These are phyloP conservation scores for Musa balbisiana DNA, from an alignment of 202 grass and related monocot genomes.

Conservation along the genomic window DNA sequence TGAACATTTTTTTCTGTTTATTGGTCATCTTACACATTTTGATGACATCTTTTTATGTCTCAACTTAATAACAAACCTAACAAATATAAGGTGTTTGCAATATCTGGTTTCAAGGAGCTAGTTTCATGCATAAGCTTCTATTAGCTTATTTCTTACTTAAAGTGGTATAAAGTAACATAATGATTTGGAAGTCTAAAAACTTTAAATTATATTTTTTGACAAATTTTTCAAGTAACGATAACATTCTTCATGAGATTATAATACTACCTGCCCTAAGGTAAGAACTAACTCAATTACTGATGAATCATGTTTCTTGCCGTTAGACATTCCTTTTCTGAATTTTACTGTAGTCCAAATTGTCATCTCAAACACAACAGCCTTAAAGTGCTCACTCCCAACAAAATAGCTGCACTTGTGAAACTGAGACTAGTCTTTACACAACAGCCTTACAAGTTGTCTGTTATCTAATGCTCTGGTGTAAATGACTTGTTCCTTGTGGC, in stretches of 20 bases:
- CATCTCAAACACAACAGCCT: too few species aligned
- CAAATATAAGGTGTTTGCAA: not conserved
- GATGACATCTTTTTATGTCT: not conserved
- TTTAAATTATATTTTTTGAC: not conserved
- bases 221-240: too few species aligned
- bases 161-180: not conserved
- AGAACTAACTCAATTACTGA: too few species aligned
- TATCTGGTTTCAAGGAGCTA: not conserved
- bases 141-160: not conserved
- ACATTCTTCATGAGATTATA: too few species aligned
- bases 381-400: not conserved
- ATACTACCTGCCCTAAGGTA: too few species aligned
- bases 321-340: too few species aligned
- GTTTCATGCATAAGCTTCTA: not conserved
- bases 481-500: too few species aligned
- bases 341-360: too few species aligned
- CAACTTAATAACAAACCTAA: not conserved
- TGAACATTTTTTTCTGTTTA: not conserved
- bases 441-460: too few species aligned
- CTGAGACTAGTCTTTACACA: not conserved
- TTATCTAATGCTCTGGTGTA: too few species aligned
- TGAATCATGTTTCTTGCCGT: too few species aligned
- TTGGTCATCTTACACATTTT: not conserved
- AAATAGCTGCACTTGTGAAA: not conserved
- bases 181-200: not conserved